Evolutionary conservation across 176 grass and related monocot species (phyloP).

Genomic region (Aegilops bicornis): DNA sequence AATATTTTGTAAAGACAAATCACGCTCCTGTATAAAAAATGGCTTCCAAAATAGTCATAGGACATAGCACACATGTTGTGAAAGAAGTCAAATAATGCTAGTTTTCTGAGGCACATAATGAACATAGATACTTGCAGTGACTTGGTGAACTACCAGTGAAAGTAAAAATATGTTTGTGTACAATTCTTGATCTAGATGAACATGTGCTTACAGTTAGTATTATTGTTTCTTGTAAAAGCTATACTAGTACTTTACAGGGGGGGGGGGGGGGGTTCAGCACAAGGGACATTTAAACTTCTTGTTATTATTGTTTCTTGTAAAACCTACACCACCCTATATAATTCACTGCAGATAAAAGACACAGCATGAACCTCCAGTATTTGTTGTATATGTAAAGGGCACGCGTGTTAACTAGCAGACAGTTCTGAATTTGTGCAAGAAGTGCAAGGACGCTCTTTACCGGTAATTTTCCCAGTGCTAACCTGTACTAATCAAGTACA

Average conservation of each 20-base stretch:
- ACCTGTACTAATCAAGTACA: not conserved
- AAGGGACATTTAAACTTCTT: not conserved
- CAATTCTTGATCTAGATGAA: no score
- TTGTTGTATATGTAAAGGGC: not conserved
- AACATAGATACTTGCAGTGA: no score
- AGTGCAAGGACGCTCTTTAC: not conserved
- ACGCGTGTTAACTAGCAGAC: not conserved
- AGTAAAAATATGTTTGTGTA: no score
- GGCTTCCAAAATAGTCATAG: not conserved
- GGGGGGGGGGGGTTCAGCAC: not conserved
- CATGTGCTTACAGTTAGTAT: no score
- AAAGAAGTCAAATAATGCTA: no score
- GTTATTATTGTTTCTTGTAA: conserved; percentile 6
- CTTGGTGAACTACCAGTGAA: no score
- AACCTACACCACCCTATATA: not conserved
- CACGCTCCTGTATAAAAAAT: not conserved
- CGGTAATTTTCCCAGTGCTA: no score
- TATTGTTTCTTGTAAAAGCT: no score
- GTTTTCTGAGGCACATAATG: no score
- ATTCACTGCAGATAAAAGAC: conserved; percentile 64
- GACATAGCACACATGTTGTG: not conserved
- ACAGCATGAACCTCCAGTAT: not conserved
- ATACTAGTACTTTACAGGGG: no score
- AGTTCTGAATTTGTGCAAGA: not conserved
- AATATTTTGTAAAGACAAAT: not conserved